Evolutionary conservation across 2,329 filamentous ascomycete species (phyloP), one percentile per base, ranked within the genome.

Genomic region (Trichoderma sp.): DNA sequence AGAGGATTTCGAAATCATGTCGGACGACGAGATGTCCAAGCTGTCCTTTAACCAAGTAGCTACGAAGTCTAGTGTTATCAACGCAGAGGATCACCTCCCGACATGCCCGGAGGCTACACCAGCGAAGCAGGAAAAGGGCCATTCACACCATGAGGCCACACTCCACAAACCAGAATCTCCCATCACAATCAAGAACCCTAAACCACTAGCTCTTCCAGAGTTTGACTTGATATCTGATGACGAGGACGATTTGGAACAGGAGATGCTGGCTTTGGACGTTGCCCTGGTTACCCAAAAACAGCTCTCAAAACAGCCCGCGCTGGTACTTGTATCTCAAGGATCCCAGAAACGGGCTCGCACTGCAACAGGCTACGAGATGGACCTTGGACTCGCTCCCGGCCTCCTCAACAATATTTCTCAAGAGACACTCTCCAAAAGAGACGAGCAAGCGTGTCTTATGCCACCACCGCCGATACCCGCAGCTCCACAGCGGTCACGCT

Each of bases 241-340:
- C 2, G 76, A 78, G 2, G 78, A 78, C 76, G 75, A 78, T 12
- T 32, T 78, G 26, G 77, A 76, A 7, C 39, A 77, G 24, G 77
- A 78, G 21, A 69, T 79, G 32, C 67, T 78, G 28, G 73, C 75
- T 11, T 71, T 77, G 3, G 75, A 78, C 58, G 75, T 73, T 11
- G 61, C 47, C 8, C 69, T 72, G 34, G 30, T 14, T 21, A n/a
- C 61, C 18, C 63, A 71, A 28, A 66, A 56, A 14, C 26, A 34
- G 34, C 60, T 30, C 18, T 14, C 39, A 2, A 32, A 56, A 8
- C 28, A 36, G 3, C 18, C 68, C 4, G 15, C 6, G 18, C 39
- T 53, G 43, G 21, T 30, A 14, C 12, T 34, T 24, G 63, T 26
- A n/a, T 24, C n/a, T 6, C 57, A 43, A 8, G 18, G 18, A 14